A percentile compares a stretch with the other conserved stretches of the same genome.
Conservation (phyloP, 331 rosid species). For the Rhamnella rubrinervis region DNA sequence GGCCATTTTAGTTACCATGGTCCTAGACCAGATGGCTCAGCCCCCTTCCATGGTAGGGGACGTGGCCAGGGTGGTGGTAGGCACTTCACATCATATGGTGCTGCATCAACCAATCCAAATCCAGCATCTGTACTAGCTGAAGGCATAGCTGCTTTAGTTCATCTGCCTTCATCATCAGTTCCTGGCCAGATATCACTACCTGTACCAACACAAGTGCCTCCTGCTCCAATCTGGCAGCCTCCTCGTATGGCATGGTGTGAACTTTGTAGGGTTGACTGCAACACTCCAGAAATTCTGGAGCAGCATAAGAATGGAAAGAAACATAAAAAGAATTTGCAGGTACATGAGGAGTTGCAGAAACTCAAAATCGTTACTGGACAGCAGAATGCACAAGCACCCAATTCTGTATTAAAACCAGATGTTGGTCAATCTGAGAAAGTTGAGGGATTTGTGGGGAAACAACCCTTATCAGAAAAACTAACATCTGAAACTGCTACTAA, state of each 20-base stretch:
- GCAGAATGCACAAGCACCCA: conserved; percentile 42
- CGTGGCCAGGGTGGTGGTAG: conserved; percentile 60
- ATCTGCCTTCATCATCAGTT: conserved; percentile 45
- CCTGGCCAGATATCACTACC: conserved; percentile 36
- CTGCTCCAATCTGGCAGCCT: conserved; percentile 39
- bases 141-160: conserved; percentile 35
- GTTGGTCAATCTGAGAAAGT: conserved; percentile 40
- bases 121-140: conserved; percentile 36
- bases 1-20: conserved; percentile 32
- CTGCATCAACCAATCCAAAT: conserved; percentile 40
- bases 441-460: conserved; percentile 40
- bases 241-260: conserved; percentile 64
- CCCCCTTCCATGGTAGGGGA: conserved; percentile 51
- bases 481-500: conserved; percentile 36
- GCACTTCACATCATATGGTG: conserved; percentile 52
- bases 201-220: conserved; percentile 46
- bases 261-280: conserved; percentile 86
- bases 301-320: conserved; percentile 76
- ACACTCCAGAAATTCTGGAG: conserved; percentile 73
- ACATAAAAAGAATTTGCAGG: conserved; percentile 59
- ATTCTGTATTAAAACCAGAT: conserved; percentile 45
- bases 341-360: conserved; percentile 62
- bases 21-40: conserved; percentile 35
- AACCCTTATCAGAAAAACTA: conserved; percentile 26
- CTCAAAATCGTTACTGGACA: conserved; percentile 45